Percentiles rank a stretch among this genome's conserved stretches.
phyloP scores from a whole-genome alignment of 2,329 filamentous ascomycete genomes.

The Alternaria gansuensis region DNA sequence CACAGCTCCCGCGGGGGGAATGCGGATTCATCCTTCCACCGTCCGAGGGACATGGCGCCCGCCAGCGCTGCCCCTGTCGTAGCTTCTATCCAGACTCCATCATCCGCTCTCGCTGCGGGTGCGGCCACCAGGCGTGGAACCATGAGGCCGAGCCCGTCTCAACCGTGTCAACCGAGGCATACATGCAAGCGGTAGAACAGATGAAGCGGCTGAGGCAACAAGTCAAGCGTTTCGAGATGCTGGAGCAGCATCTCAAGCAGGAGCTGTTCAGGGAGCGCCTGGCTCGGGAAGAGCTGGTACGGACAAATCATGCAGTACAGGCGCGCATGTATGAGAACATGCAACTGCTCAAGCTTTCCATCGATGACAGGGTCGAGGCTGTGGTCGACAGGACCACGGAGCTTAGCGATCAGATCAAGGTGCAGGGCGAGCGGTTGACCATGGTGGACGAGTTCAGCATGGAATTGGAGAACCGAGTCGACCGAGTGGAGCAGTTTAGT shows the following conservation, averaged over 20 bases:
- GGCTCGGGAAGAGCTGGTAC: slow-evolving; percentile 47
- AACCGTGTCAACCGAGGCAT: slow-evolving; percentile 50
- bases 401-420: slow-evolving; percentile 50
- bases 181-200: slow-evolving; percentile 49
- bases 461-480: slow-evolving; percentile 52
- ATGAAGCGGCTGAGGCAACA: slow-evolving; percentile 49
- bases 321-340: slow-evolving; percentile 52
- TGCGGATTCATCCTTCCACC: slow-evolving; percentile 49
- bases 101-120: slow-evolving; percentile 56
- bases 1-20: slow-evolving; percentile 52
- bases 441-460: slow-evolving; percentile 54
- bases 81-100: slow-evolving; percentile 54
- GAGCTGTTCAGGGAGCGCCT: slow-evolving; percentile 49
- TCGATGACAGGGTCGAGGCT: slow-evolving; percentile 54
- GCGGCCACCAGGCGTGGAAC: slow-evolving; percentile 59
- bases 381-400: slow-evolving; percentile 54
- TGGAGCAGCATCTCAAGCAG: slow-evolving; percentile 51
- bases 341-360: slow-evolving; percentile 49
- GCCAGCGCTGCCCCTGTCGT: slow-evolving; percentile 57
- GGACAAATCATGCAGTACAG: slow-evolving; percentile 47
- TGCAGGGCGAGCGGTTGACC: slow-evolving; percentile 47
- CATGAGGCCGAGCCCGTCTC: slow-evolving; percentile 52
- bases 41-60: slow-evolving; percentile 33
- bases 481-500: slow-evolving; percentile 43
- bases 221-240: slow-evolving; percentile 43